phyloP scores from a whole-genome alignment of 495 filamentous ascomycete species.

The Tuber indicum region DNA sequence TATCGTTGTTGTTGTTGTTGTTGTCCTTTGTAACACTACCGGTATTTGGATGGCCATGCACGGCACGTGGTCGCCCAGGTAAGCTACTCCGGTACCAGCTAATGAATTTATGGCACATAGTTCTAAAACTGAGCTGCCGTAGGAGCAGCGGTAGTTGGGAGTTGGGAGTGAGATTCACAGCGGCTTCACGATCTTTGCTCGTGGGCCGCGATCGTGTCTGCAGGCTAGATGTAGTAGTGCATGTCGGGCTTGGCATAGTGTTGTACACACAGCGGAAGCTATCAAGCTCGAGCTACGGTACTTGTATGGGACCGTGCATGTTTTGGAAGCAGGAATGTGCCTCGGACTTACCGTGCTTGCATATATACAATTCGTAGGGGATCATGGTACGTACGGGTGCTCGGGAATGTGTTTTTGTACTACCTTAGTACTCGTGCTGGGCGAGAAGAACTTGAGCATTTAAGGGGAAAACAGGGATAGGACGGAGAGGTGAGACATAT shows the following conservation, averaged over 20 bases:
- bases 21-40: not conserved
- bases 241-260: not conserved
- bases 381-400: not conserved
- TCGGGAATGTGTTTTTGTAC: too few species aligned
- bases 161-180: not conserved
- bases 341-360: not conserved
- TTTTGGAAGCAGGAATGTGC: not conserved
- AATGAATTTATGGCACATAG: not conserved
- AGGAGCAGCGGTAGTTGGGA: not conserved
- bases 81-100: not conserved
- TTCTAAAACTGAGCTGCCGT: not conserved
- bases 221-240: not conserved
- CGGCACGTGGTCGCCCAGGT: not conserved
- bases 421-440: too few species aligned
- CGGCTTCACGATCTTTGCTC: not conserved
- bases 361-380: not conserved
- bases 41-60: not conserved
- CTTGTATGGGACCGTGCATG: not conserved
- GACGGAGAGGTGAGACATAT: too few species aligned
- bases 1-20: not conserved
- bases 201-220: not conserved
- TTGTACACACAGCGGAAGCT: too few species aligned
- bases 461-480: too few species aligned
- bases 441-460: too few species aligned
- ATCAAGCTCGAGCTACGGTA: too few species aligned